Base-by-base conservation (phyloP, 2,329 filamentous ascomycete genomes). In the Penicillium sp. region DNA sequence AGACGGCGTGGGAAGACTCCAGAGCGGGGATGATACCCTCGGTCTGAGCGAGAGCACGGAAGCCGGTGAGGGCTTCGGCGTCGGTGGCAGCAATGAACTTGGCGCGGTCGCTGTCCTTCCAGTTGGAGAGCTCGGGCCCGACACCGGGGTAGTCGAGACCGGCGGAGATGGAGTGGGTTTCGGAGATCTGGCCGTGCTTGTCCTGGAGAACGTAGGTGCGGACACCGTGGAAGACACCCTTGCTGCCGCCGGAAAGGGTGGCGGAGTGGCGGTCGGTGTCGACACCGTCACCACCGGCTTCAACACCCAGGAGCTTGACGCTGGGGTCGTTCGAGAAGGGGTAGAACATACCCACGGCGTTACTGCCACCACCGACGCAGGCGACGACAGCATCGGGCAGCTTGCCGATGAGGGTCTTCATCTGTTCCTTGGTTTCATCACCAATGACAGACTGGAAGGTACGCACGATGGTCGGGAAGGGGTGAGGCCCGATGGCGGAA, bases 371-470 rank as follows among this genome's bases (percentile, higher is more conserved):
- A 48, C 93, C 93, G 12, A 98, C 93, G 64, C 93, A 98, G 9
- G 93, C 93, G 15, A 98, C 88, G 21, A 98, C 90, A 1, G 90
- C 93, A 61, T 98, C 93, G 4, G 93, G 93, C 2, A 98, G 82
- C 72, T 93, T 91, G 58, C 88, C 88, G 41, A 84, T 82, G 69
- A 87, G 82, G 66, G 85, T 82, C 54, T 82, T 75, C 85, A 98
- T 90, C 73, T 97, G 91, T 61, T 84, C 74, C 76, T 93, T 95
- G 40, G 93, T 96, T 76, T 98, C 93, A 60, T 86, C 81, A 48
- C 93, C 93, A 59, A 98, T 98, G 55, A 98, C 86, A 5, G 86
- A 93, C 73, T 97, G 93, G 83, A 98, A 96, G 0, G 91, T 96
- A 53, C 93, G 84, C 45, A 97, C 93, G 55, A 97, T 97, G 44